Base-by-base conservation (phyloP, 2,329 filamentous ascomycete genomes). In the Diplodia seriata region DNA sequence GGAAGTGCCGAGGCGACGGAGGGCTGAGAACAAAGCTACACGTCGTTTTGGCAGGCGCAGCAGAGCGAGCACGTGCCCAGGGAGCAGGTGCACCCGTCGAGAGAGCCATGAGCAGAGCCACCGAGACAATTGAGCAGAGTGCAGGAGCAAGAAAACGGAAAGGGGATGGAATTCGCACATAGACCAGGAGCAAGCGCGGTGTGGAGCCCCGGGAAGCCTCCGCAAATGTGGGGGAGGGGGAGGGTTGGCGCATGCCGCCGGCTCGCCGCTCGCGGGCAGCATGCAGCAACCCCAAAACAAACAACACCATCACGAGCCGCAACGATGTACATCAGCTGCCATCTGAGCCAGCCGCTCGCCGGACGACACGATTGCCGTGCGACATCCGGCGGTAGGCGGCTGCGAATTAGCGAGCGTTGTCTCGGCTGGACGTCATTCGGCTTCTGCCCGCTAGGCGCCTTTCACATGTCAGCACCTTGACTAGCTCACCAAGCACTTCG, bases 401-500 rank as follows among this genome's bases (percentile, higher is more conserved):
- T 33, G 36, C 55, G 36, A 43, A 59, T 56, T 9, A 11, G 11
- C 15, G 56, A 15, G 40, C 57, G 57, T 49, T 61, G 57, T 43
- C n/a, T 29, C 57, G 23, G 57, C 40, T 36, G 26, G 29, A 57
- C 63, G 53, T 56, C 63, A 66, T 36, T 47, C 51, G 63, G 63
- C 63, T 59, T 54, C 23, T 57, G 53, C 53, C 55, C 40, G 63
- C 31, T 67, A 67, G 64, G 47, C 64, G 53, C 56, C 66, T 68
- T 68, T 68, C 66, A 68, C 66, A 68, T 68, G 66, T 54, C 55
- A 68, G 56, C 65, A 51, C 36, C 66, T 18, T 33, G 38, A 47
- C 43, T 47, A 47, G 43, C n/a, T 12, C 3, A 63, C 59, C 31
- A 50, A 9, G 43, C 26, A 53, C 29, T 40, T 15, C 50, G 31